Evolutionary conservation across 2,329 filamentous ascomycete genomes (phyloP), one percentile per base, ranked within the genome.

Genomic region (Sporothrix pseudoabietina): DNA sequence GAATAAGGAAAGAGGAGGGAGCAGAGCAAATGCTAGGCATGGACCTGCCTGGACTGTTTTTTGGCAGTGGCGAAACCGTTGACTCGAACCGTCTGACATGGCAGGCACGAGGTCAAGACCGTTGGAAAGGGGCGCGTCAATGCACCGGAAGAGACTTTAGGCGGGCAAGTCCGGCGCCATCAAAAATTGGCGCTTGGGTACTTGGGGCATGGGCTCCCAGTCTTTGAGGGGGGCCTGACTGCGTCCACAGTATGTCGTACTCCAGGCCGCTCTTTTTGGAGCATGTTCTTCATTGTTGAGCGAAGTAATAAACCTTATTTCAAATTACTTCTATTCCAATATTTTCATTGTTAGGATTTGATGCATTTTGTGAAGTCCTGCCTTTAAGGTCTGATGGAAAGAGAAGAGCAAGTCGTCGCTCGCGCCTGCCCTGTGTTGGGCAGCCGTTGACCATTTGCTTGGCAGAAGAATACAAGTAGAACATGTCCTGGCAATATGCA

Each of bases 101-200:
- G 57, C 32, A 63, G 57, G 57, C 57, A 41, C 57, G 35, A 16
- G 49, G 49, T 2, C 49, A 7, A 7, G 41, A 7, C 35, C 3
- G 35, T 35, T 7, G 3, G 35, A 35, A 35, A 44, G 41, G 41
- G 22, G 54, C 10, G 41, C 22, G 49, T 10, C 19, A 54, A 22
- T 54, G 49, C 9, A 8, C 49, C 22, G 49, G 49, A 54, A 54
- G 49, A 54, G 49, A 54, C 49, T 19, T 16, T n/a, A n/a, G 14
- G 57, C 30, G 57, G 57, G 57, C 57, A 39, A 63, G 57, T 61
- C 54, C 54, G 22, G 35, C 26, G 55, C 55, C 55, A 59, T 26
- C 55, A 59, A 59, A 35, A 19, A 8, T 9, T 59, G 55, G 55
- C 55, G 30, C 30, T n/a, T 59, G 30, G 30, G 55, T 59, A 57